Evolutionary conservation across 2,329 filamentous ascomycete species (phyloP), one percentile per base, ranked within the genome.

Genomic region (Catunica adiposa): DNA sequence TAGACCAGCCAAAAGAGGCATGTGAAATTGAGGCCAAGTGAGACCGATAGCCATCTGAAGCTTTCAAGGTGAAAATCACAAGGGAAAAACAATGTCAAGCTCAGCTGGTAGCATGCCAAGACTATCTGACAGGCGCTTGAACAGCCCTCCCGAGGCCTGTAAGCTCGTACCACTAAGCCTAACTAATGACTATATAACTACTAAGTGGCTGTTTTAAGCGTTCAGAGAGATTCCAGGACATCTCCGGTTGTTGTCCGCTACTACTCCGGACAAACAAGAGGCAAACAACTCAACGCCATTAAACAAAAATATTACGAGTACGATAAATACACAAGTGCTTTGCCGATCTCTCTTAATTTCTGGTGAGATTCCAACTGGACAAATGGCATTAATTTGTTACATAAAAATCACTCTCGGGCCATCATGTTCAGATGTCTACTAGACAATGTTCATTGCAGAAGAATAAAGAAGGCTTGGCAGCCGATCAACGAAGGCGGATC

Each of bases 181-280:
- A n/a, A 17, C 9, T 23, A 48, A 8, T n/a, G 3, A 48, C 44
- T 48, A 34, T 34, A 34, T 5, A 34, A 34, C 5, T 11, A 34
- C 11, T 11, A 34, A 34, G 11, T 34, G 29, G 11, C n/a, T 34
- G 11, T 34, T 34, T 11, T 34, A 34, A 11, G 29, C 29, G 29
- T 11, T 34, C 29, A 48, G 44, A 48, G 17, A 46, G 44, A 48
- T 48, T 14, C 44, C 44, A 48, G 44, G 44, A 48, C 44, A 48
- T 48, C 22, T 48, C 44, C 44, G 44, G 44, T 25, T 48, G 44
- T 48, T 48, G 15, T 25, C 44, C 44, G 44, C 44, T 20, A 25
- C 44, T 14, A 22, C 44, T 48, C 44, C 44, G 44, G 23, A 8
- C 8, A 25, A 15, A 48, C 20, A 9, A 48, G 44, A 48, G 44